phyloP scores from a whole-genome alignment of 2,329 filamentous ascomycete species.

The Verticillium nubilum region DNA sequence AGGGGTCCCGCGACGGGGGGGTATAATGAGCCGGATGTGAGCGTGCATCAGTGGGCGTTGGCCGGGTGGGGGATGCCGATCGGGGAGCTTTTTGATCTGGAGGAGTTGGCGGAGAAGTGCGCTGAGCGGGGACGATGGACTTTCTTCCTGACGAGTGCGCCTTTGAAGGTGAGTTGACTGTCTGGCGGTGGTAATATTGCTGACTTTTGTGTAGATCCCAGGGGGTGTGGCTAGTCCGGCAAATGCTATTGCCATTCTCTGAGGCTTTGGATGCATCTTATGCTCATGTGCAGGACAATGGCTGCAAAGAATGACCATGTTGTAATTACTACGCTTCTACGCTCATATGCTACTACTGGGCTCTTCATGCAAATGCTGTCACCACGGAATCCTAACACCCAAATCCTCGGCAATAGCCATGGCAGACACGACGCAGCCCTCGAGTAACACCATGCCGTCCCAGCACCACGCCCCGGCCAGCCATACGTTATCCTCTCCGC shows the following conservation, averaged over 20 bases:
- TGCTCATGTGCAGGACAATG: too few species aligned
- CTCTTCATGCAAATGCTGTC: background rate
- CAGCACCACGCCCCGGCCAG: conserved; percentile 57
- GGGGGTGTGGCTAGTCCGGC: conserved; percentile 32
- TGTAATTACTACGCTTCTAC: background rate
- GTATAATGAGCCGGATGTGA: background rate
- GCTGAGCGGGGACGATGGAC: conserved; percentile 40
- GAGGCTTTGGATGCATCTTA: too few species aligned
- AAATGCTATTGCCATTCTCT: conserved; percentile 30
- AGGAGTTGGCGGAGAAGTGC: conserved; percentile 38
- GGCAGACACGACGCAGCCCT: conserved; percentile 55
- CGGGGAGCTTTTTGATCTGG: conserved; percentile 28
- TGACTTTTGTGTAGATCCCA: conserved; percentile 17
- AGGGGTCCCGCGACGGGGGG: conserved; percentile 26
- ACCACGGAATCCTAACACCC: conserved; percentile 37
- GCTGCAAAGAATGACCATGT: background rate
- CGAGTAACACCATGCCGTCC: conserved; percentile 59
- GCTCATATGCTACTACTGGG: too few species aligned
- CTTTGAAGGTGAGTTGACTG: conserved; percentile 20
- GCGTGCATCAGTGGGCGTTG: conserved; percentile 25
- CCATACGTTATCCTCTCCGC: conserved; percentile 49
- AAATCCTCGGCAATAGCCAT: conserved; percentile 49
- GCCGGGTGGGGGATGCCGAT: conserved; percentile 38
- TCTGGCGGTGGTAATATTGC: background rate
- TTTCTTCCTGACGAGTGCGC: conserved; percentile 34